Conservation (phyloP, 202 grass and related monocot genomes). For the Dendrocalamus latiflorus region DNA sequence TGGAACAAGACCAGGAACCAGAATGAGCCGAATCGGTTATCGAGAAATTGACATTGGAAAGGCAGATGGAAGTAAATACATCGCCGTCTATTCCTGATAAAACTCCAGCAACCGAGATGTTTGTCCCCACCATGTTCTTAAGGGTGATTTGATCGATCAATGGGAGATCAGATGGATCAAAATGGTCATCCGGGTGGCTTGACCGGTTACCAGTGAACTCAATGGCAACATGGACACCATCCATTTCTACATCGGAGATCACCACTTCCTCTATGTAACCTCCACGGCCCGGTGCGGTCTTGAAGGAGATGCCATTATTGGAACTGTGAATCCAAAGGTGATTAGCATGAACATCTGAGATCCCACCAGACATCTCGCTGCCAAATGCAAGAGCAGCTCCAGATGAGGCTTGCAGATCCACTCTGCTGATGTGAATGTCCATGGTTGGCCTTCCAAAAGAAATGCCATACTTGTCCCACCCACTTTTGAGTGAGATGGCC, state of each 20-base stretch:
- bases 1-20: constrained; percentile 70
- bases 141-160: constrained; percentile 56
- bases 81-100: constrained; percentile 62
- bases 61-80: constrained; percentile 71
- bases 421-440: constrained; percentile 54
- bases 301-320: constrained; percentile 62
- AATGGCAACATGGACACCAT: constrained; percentile 57
- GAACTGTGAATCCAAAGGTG: constrained; percentile 50
- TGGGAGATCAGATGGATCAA: constrained; percentile 54
- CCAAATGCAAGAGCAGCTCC: constrained; percentile 86
- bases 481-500: constrained; percentile 84
- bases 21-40: constrained; percentile 28
- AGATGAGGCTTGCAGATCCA: constrained; percentile 54
- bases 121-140: constrained; percentile 63
- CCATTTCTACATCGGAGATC: constrained; percentile 58
- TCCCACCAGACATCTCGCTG: constrained; percentile 95
- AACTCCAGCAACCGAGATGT: constrained; percentile 60
- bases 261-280: constrained; percentile 60
- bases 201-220: constrained; percentile 62
- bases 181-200: constrained; percentile 51
- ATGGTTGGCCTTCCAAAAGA: constrained; percentile 56
- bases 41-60: constrained; percentile 56
- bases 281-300: constrained; percentile 59
- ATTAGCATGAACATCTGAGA: constrained; percentile 55
- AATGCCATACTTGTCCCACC: constrained; percentile 90